phyloP scores from a whole-genome alignment of 345 rosid species.

The Aethionema arabicum region DNA sequence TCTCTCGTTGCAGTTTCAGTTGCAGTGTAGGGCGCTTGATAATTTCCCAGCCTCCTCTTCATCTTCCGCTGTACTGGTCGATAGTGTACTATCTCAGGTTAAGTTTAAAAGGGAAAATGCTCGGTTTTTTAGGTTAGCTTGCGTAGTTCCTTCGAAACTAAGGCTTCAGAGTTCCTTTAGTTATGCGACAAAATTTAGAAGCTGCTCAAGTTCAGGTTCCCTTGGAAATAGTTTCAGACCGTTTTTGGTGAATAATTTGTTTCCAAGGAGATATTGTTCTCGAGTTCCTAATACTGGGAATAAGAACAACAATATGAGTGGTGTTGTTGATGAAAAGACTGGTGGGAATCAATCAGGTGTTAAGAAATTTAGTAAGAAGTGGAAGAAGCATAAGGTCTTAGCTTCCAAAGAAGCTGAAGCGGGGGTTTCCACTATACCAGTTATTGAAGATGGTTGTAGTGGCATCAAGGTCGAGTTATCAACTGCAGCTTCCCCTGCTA shows the following conservation, averaged over 20 bases:
- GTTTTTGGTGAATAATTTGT: slow-evolving; percentile 22
- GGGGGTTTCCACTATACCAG: slow-evolving; percentile 35
- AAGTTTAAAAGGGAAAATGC: slow-evolving; percentile 33
- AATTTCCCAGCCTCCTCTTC: slow-evolving; percentile 31
- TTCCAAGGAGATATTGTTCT: slow-evolving; percentile 44
- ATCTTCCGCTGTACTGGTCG: slow-evolving; percentile 20
- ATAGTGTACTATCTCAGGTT: slow-evolving; percentile 31
- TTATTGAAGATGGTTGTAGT: slow-evolving; percentile 32
- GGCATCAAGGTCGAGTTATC: slow-evolving; percentile 28
- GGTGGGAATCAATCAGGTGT: slow-evolving; percentile 21
- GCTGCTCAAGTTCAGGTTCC: slow-evolving; percentile 29
- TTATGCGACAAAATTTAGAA: slow-evolving; percentile 28
- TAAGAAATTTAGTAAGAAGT: slow-evolving; percentile 34
- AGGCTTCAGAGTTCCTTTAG: slow-evolving; percentile 26
- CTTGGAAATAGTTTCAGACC: slow-evolving; percentile 27
- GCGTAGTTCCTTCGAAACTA: slow-evolving; percentile 25
- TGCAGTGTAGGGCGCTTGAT: slow-evolving; percentile 45
- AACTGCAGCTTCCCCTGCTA: slow-evolving; percentile 32
- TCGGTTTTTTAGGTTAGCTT: slow-evolving; percentile 25
- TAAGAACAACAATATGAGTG: slow-evolving; percentile 20
- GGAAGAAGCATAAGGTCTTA: slow-evolving; percentile 43
- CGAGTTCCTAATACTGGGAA: slow-evolving; percentile 31
- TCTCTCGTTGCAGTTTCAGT: slow-evolving; percentile 24
- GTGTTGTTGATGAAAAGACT: slow-evolving; percentile 25
- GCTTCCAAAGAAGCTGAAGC: slow-evolving; percentile 33